A percentile compares a stretch with the other conserved stretches of the same genome.
phyloP scores from a whole-genome alignment of 306 rosid genomes.

The Herpetospermum pedunculosum region DNA sequence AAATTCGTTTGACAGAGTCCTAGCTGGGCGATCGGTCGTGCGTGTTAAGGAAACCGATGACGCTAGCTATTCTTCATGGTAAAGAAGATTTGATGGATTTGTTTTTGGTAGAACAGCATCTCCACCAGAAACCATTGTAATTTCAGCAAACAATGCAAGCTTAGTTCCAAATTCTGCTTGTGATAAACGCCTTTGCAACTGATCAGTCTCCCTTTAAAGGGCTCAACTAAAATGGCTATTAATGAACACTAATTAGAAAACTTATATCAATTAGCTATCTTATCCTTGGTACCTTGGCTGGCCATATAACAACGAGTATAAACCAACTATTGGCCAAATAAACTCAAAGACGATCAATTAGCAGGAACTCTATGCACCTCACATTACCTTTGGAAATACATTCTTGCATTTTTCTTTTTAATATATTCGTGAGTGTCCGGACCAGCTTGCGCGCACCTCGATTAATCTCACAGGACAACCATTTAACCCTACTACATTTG shows the following conservation, averaged over 20 bases:
- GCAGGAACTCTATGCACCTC: neutral
- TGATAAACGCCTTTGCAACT: neutral
- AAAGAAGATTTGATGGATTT: neutral
- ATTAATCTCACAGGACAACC: too few relatives aligned
- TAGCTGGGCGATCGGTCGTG: neutral
- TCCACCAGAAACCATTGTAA: neutral
- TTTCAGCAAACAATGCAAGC: neutral
- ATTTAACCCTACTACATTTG: too few relatives aligned
- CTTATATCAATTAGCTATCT: neutral
- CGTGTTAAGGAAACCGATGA: neutral
- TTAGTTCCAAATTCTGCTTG: neutral
- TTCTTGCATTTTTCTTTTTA: too few relatives aligned
- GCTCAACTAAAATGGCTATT: neutral
- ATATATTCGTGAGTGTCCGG: too few relatives aligned
- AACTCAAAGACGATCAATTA: neutral
- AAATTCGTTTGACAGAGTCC: neutral
- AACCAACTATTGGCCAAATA: neutral
- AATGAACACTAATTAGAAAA: neutral
- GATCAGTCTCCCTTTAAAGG: neutral
- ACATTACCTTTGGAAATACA: neutral
- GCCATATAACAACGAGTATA: neutral
- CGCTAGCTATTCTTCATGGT: neutral
- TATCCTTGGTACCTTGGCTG: neutral
- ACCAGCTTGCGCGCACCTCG: too few relatives aligned
- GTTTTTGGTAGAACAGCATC: neutral